Evolutionary conservation across 1,139 yeast genomes (phyloP), one percentile per base, ranked within the genome.

Genomic region (Yarrowia galli): DNA sequence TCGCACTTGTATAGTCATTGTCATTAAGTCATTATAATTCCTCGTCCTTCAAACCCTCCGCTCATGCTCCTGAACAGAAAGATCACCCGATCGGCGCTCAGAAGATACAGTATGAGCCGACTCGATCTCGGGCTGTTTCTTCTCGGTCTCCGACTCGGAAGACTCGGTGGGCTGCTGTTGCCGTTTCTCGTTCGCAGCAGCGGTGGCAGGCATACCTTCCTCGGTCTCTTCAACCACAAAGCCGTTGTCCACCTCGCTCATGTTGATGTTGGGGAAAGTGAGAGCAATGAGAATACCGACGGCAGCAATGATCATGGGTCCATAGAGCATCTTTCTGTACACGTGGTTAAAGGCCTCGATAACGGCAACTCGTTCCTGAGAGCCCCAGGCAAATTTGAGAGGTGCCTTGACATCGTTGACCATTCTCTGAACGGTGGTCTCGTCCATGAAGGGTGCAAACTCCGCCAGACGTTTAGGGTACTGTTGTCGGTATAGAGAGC

Each of bases 341-440:
- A 87, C 83, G 69, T 86, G 79, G 69, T 83, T 83, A 76, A 89
- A 89, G 2, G 91, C 85, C 64, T 76, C 78, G 4, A 86, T 88
- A 67, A 87, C 80, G 0, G 85, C 87, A 5, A 76, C 73, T 77
- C 92, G 83, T 70, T 83, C 85, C 13, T 88, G 84, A 1, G 88
- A 78, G 0, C 87, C 91, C 89, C 90, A 87, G 1, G 85, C 75
- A 72, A 87, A 80, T 1, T 75, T 73, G 0, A 73, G 68, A 4
- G 71, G 71, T 20, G 54, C 32, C 8, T 68, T 68, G 43, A 68
- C 67, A 22, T 70, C 71, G 23, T 70, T 67, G 42, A 67, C 61
- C 40, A 70, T 58, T 4, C 25, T 5, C 22, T 56, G 46, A 12
- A 69, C 51, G 58, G 67, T 61, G 13, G 51, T 58, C 12, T 40